Evolutionary conservation across 192 early-diverging fungal species (phyloP).

Genomic region (Coemansia sp.): DNA sequence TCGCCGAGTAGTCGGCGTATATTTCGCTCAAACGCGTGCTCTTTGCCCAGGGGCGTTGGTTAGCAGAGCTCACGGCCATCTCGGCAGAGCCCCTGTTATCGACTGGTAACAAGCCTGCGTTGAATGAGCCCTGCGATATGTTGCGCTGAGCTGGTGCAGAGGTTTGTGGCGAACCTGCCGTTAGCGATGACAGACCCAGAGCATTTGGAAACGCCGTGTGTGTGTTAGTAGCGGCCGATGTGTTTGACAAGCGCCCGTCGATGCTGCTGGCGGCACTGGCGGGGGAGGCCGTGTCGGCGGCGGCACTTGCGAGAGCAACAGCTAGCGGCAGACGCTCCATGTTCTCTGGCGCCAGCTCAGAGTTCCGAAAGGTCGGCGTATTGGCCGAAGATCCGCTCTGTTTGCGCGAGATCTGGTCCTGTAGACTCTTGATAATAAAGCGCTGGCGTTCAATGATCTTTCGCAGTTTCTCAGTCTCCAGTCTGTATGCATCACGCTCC

Average conservation of each 20-base stretch:
- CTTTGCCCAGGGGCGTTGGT: constrained; percentile 44
- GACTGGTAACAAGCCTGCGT: constrained; percentile 5
- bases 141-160: constrained; percentile 14
- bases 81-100: not conserved
- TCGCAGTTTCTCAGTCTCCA: constrained; percentile 87
- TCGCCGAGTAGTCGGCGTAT: constrained; percentile 53
- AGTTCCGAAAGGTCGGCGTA: constrained; percentile 23
- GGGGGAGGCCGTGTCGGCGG: not conserved
- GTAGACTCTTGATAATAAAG: constrained; percentile 81
- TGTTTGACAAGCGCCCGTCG: not conserved
- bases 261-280: constrained; percentile 4
- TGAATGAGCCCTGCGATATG: constrained; percentile 27
- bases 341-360: constrained; percentile 20
- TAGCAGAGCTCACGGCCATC: not conserved
- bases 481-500: constrained; percentile 70
- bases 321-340: not conserved
- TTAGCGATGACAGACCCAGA: constrained; percentile 41
- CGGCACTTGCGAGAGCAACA: not conserved
- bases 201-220: constrained; percentile 16
- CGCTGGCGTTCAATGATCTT: constrained; percentile 91
- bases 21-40: constrained; percentile 56
- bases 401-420: constrained; percentile 59
- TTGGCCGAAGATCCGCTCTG: constrained; percentile 30
- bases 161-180: constrained; percentile 10
- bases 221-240: not conserved